Base-by-base conservation (phyloP, 148 eudicot genomes). In the Camellia granthamiana region DNA sequence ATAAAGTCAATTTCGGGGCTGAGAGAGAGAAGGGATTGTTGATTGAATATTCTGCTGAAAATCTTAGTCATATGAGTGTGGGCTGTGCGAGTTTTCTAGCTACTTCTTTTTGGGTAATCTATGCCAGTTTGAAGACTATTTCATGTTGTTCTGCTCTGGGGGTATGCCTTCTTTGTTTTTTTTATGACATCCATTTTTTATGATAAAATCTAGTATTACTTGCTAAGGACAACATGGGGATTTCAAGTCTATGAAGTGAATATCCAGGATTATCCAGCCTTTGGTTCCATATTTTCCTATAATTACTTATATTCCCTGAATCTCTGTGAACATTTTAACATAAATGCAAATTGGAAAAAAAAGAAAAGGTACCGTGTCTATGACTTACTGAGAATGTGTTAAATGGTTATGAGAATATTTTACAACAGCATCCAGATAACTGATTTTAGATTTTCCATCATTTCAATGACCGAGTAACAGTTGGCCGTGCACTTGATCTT, bases 401-500 rank as follows among this genome's bases (percentile, higher is more conserved):
- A 14, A 56, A 16, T 67, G 42, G 47, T 15, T 51, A 46, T 76
- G 19, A 55, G 16, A 44, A 15, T 54, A 44, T 18, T 78, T 46
- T 43, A 23, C 19, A 8, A 77, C 69, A 59, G 42, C 23, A 55
- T 46, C 30, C 52, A 30, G 13, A 21, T 83, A n/a, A 41, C 52
- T 66, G 52, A 75, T 38, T 69, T 46, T 69, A 21, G 14, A 19
- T 10, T 49, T 71, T 81, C 72, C 65, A 15, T 76, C 72, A 65
- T 76, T 77, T 68, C 90, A 96, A 97, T 89, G 99, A 96, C 79
- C 88, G 98, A 81, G 99, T 96, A 67, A 90, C 99, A 69, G 80
- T 94, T 77, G 99, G 99, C 42, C 99, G 99, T 80, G 93, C 95
- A 55, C 98, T 96, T 89, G 99, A 96, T 81, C 98, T 96, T 84